phyloP scores from a whole-genome alignment of 2,329 filamentous ascomycete genomes.

The Diaporthe eres region DNA sequence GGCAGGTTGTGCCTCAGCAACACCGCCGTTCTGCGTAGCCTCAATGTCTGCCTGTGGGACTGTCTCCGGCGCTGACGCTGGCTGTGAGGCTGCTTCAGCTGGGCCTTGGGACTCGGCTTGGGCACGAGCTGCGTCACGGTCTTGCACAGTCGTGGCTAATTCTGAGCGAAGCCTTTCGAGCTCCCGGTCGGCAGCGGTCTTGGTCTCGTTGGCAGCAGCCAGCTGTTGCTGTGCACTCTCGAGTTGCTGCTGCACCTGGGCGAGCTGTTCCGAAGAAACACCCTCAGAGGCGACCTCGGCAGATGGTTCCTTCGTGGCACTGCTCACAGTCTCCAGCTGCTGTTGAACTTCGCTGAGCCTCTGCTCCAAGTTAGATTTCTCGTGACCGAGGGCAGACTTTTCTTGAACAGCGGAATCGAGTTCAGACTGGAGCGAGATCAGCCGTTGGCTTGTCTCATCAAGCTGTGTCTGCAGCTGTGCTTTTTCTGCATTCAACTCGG shows the following conservation, averaged over 20 bases:
- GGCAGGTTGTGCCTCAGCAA: constrained; percentile 44
- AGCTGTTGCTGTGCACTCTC: constrained; percentile 67
- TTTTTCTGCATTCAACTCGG: constrained; percentile 68
- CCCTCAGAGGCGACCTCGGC: constrained; percentile 48
- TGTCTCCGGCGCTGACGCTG: constrained; percentile 43
- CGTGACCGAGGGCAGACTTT: constrained; percentile 43
- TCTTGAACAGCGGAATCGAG: constrained; percentile 64
- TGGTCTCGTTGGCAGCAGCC: constrained; percentile 76
- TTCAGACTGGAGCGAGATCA: constrained; percentile 63
- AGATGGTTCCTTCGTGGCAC: constrained; percentile 45
- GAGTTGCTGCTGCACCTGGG: constrained; percentile 63
- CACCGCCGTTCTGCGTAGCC: constrained; percentile 49
- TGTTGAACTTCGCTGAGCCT: constrained; percentile 62
- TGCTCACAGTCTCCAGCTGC: constrained; percentile 41
- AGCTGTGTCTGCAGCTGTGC: constrained; percentile 67
- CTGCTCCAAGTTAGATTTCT: constrained; percentile 45
- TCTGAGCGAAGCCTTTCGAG: constrained; percentile 69
- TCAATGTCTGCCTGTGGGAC: constrained; percentile 43
- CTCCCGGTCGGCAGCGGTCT: constrained; percentile 76
- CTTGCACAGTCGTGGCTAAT: constrained; percentile 72
- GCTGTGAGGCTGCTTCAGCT: constrained; percentile 42
- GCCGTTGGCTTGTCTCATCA: constrained; percentile 57
- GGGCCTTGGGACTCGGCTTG: constrained; percentile 50
- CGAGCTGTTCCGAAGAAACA: constrained; percentile 63
- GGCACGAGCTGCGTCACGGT: constrained; percentile 74